These are phyloP conservation scores for Globisporangium spiculum DNA, from an alignment of 352 stramenopile species.

Conservation along the genomic window DNA sequence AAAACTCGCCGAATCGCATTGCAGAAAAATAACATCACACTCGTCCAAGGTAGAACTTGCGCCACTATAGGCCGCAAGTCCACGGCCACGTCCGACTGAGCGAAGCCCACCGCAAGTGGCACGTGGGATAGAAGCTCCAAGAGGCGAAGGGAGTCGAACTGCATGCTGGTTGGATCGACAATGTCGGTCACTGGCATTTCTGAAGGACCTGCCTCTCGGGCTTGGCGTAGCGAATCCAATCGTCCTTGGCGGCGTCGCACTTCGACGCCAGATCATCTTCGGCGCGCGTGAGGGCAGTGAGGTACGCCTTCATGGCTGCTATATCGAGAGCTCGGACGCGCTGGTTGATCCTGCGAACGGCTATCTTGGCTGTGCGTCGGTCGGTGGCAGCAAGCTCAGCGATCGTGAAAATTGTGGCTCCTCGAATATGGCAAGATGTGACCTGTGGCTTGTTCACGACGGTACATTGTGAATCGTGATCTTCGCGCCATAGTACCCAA, in stretches of 20 bases:
- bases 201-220: not conserved
- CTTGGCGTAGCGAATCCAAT: not conserved
- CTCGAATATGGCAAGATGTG: not conserved
- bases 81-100: not conserved
- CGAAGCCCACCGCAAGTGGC: not conserved
- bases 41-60: not conserved
- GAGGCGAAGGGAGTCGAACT: not conserved
- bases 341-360: not conserved
- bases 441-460: not conserved
- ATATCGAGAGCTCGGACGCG: not conserved
- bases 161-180: not conserved
- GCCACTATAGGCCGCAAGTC: not conserved
- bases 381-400: not conserved
- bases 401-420: not conserved
- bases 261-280: not conserved
- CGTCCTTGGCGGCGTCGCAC: not conserved
- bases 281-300: not conserved
- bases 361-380: not conserved
- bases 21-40: not conserved
- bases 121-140: not conserved
- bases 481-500: slow-evolving; percentile 27
- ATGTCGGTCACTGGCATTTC: not conserved
- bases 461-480: slow-evolving; percentile 3
- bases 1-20: not conserved
- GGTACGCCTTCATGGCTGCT: not conserved